Conservation (phyloP, 192 early-diverging fungal genomes). For the Gamsiella multidivaricata region DNA sequence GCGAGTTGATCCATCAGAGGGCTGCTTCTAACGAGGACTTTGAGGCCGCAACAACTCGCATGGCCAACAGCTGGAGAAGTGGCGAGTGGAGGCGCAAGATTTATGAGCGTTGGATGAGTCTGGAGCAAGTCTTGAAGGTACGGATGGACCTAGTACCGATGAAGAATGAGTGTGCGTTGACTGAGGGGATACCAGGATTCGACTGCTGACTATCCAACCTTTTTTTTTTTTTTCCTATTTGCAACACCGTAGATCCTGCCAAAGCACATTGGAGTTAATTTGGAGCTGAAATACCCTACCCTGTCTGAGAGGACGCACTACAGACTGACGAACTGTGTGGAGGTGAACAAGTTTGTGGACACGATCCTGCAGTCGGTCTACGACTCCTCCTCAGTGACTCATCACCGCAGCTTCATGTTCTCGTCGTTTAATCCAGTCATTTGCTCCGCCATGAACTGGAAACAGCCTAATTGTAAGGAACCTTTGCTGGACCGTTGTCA, state of each 20-base stretch:
- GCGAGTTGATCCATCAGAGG: conserved; percentile 32
- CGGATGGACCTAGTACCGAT: no score
- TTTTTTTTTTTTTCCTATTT: background rate
- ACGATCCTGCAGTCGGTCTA: conserved; percentile 89
- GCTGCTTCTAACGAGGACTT: conserved; percentile 36
- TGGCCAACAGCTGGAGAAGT: conserved; percentile 25
- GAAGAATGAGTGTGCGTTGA: no score
- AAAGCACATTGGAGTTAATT: conserved; percentile 77
- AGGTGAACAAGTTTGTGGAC: conserved; percentile 90
- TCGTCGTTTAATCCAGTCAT: conserved; percentile 91
- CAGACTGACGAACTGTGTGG: conserved; percentile 67
- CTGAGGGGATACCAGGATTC: no score
- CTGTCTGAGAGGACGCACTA: conserved; percentile 63
- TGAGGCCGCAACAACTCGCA: conserved; percentile 12
- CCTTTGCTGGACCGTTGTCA: no score
- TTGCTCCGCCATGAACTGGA: conserved; percentile 97
- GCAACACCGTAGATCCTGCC: conserved; percentile 68
- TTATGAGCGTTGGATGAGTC: conserved; percentile 60
- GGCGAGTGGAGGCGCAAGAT: conserved; percentile 47
- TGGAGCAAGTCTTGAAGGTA: conserved; percentile 85
- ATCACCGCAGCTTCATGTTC: conserved; percentile 72
- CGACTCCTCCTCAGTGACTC: conserved; percentile 66
- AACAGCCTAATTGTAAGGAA: conserved; percentile 94
- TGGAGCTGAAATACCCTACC: conserved; percentile 93
- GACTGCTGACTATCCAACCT: background rate